Evolutionary conservation across 2,329 filamentous ascomycete genomes (phyloP).

Genomic region (Hypocreales sp.): DNA sequence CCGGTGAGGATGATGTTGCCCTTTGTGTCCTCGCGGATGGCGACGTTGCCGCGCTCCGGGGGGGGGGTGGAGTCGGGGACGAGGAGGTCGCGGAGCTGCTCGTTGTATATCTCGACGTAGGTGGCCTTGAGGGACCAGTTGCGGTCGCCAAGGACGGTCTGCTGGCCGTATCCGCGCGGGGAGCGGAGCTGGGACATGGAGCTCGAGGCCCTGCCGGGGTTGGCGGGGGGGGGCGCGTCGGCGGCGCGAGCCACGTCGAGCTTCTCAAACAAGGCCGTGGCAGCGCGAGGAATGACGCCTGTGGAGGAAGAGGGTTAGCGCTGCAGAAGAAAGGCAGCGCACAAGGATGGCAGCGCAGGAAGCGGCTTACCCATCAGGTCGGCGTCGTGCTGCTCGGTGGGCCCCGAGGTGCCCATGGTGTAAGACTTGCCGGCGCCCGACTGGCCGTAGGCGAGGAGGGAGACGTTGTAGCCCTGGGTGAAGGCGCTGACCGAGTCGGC

Average conservation of each 20-base stretch:
- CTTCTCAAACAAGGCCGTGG: conserved; percentile 73
- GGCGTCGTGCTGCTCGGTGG: conserved; percentile 54
- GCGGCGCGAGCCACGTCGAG: conserved; percentile 47
- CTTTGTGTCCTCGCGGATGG: conserved; percentile 85
- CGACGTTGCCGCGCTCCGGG: conserved; percentile 63
- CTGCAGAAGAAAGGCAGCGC: background rate
- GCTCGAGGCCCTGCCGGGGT: conserved; percentile 28
- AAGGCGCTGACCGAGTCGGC: conserved; percentile 82
- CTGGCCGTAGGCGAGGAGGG: conserved; percentile 89
- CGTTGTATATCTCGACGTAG: conserved; percentile 96
- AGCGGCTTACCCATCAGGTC: conserved; percentile 58
- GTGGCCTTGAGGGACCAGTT: conserved; percentile 88
- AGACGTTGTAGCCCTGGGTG: conserved; percentile 95
- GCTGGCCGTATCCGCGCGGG: conserved; percentile 51
- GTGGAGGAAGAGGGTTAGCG: conserved; percentile 1
- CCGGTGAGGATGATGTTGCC: conserved; percentile 91
- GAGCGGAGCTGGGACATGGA: conserved; percentile 67
- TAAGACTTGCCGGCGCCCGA: conserved; percentile 97
- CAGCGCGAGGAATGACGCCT: conserved; percentile 94
- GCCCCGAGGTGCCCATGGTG: conserved; percentile 94
- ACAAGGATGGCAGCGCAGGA: background rate
- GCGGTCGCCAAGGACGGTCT: conserved; percentile 44
- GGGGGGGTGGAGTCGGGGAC: conserved; percentile 56
- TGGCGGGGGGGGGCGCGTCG: conserved; percentile 40
- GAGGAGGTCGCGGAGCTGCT: conserved; percentile 81